Evolutionary conservation across 2,329 filamentous ascomycete species (phyloP).

Genomic region (Fusarium austroafricanum): DNA sequence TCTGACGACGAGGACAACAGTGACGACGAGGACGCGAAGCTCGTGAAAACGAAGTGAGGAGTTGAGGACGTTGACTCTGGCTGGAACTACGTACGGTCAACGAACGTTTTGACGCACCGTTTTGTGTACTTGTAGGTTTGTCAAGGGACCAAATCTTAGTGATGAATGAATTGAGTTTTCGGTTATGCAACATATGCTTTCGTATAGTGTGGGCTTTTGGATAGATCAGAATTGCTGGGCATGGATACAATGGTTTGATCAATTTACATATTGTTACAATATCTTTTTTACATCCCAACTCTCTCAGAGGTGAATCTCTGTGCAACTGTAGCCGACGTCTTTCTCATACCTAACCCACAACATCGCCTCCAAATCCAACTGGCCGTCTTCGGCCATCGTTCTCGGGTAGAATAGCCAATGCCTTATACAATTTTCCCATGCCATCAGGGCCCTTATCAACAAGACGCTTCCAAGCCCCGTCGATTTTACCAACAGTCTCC

Average conservation of each 20-base stretch:
- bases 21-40: slow-evolving; percentile 65
- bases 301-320: not conserved
- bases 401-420: slow-evolving; percentile 88
- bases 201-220: slow-evolving; percentile 8
- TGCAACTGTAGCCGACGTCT: not conserved
- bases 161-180: slow-evolving; percentile 38
- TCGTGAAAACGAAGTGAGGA: slow-evolving; percentile 61
- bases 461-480: slow-evolving; percentile 81
- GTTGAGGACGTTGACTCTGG: slow-evolving; percentile 1
- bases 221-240: slow-evolving; percentile 16
- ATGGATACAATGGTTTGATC: slow-evolving; percentile 20
- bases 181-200: slow-evolving; percentile 2
- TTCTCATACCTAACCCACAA: slow-evolving; percentile 45
- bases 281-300: not conserved
- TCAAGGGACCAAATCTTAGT: slow-evolving; percentile 24
- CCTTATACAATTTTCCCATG: slow-evolving; percentile 97
- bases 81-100: slow-evolving; percentile 4
- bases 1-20: slow-evolving; percentile 74
- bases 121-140: slow-evolving; percentile 41
- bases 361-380: slow-evolving; percentile 89
- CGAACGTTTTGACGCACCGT: slow-evolving; percentile 3
- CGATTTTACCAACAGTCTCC: slow-evolving; percentile 69
- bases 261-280: slow-evolving; percentile 30
- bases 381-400: slow-evolving; percentile 78
- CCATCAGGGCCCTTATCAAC: slow-evolving; percentile 85